Percentiles rank a stretch among this genome's conserved stretches.
These are phyloP conservation scores for Parietichytrium sp. DNA, from an alignment of 108 stramenopile genomes.

Conservation along the genomic window DNA sequence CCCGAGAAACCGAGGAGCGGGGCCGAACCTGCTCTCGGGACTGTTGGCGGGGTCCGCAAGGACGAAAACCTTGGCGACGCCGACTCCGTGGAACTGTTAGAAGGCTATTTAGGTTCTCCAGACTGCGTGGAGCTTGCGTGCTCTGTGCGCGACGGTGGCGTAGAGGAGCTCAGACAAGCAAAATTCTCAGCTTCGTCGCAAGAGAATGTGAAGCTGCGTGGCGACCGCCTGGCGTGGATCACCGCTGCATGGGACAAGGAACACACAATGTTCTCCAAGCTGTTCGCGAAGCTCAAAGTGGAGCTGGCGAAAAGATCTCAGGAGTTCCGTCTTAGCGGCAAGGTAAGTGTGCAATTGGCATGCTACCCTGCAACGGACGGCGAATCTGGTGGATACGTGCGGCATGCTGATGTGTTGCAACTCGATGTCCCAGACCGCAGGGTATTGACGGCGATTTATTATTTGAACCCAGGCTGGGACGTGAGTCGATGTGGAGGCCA, in stretches of 20 bases:
- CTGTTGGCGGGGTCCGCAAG: too few relatives aligned
- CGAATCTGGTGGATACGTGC: neutral
- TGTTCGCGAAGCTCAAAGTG: neutral
- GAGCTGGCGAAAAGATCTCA: neutral
- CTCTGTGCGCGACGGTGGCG: too few relatives aligned
- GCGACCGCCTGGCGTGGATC: neutral
- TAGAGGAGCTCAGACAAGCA: too few relatives aligned
- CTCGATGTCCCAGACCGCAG: neutral
- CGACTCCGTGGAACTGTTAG: too few relatives aligned
- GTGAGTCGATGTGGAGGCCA: neutral
- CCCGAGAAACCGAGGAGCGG: too few relatives aligned
- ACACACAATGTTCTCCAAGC: neutral
- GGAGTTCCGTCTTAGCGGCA: neutral
- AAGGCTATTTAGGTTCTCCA: too few relatives aligned
- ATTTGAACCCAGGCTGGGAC: slow-evolving; percentile 16
- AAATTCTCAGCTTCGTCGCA: too few relatives aligned
- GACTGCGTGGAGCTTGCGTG: too few relatives aligned
- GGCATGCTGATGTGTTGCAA: neutral
- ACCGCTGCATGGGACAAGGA: slow-evolving; percentile 35
- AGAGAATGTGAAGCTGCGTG: too few relatives aligned
- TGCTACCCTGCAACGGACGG: neutral
- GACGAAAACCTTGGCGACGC: too few relatives aligned
- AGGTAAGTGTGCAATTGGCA: slow-evolving; percentile 29
- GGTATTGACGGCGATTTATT: neutral
- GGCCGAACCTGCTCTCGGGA: too few relatives aligned